These are phyloP conservation scores for Mrakia hoshinonis DNA, from an alignment of 768 basidiomycete genomes.

Conservation along the genomic window DNA sequence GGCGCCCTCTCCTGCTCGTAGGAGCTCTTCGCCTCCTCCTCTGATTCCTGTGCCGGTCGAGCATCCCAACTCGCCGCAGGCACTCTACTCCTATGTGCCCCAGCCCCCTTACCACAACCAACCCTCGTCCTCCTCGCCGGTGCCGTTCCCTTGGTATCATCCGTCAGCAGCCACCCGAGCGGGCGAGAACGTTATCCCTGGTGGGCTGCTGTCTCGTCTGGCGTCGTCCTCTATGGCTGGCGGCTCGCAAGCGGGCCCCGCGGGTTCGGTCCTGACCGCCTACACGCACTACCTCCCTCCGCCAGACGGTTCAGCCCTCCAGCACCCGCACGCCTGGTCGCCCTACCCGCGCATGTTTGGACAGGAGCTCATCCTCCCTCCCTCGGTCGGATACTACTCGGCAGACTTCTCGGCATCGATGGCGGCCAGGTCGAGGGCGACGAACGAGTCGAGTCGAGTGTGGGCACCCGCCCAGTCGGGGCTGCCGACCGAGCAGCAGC, in stretches of 20 bases:
- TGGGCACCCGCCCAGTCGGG: no score
- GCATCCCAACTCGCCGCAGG: not conserved
- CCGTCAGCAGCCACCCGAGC: not conserved
- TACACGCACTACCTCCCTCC: not conserved
- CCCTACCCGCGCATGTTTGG: not conserved
- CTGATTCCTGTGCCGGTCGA: not conserved
- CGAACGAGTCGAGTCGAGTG: not conserved
- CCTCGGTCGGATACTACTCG: not conserved
- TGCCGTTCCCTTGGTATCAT: not conserved
- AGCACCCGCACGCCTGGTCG: not conserved
- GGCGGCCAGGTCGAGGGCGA: not conserved
- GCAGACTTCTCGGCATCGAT: not conserved
- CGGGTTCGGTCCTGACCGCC: not conserved
- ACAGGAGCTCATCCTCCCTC: not conserved
- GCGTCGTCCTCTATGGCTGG: not conserved
- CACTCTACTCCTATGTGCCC: not conserved
- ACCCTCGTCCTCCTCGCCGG: not conserved
- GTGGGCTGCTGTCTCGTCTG: no score
- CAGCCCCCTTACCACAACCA: constrained; percentile 2
- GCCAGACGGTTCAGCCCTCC: not conserved
- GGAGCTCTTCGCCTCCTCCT: not conserved
- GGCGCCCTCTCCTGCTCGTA: no score
- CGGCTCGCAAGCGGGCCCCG: not conserved
- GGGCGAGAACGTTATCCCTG: not conserved
- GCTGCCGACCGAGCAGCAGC: not conserved